Evolutionary conservation across 805 yeast species (phyloP).

Genomic region (Scheffersomyces coipomensis): DNA sequence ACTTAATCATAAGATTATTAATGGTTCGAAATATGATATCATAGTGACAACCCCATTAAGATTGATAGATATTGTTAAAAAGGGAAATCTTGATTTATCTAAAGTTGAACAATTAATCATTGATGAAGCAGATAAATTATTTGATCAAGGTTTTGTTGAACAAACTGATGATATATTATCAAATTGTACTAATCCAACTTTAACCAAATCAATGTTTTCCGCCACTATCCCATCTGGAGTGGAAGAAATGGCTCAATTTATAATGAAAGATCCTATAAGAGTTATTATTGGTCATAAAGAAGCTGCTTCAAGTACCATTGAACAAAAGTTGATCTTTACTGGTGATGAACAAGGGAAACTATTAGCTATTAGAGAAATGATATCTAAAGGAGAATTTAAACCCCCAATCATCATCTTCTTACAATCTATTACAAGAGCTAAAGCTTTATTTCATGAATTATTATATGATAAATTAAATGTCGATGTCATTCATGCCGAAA

Average conservation of each 20-base stretch:
- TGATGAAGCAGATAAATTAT: slow-evolving; percentile 94
- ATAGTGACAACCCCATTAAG: slow-evolving; percentile 87
- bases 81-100: slow-evolving; percentile 57
- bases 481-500: slow-evolving; percentile 94
- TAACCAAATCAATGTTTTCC: slow-evolving; percentile 80
- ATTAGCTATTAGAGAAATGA: slow-evolving; percentile 85
- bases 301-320: slow-evolving; percentile 82
- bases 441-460: slow-evolving; percentile 90
- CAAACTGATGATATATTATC: slow-evolving; percentile 86
- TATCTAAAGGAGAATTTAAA: slow-evolving; percentile 77
- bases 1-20: slow-evolving; percentile 58
- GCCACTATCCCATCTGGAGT: slow-evolving; percentile 95
- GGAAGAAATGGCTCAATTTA: slow-evolving; percentile 80
- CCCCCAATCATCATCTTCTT: slow-evolving; percentile 93
- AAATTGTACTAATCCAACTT: slow-evolving; percentile 47
- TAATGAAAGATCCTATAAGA: slow-evolving; percentile 84
- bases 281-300: slow-evolving; percentile 91
- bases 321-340: slow-evolving; percentile 79
- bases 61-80: slow-evolving; percentile 72
- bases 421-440: slow-evolving; percentile 90
- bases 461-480: slow-evolving; percentile 89
- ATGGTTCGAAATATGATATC: slow-evolving; percentile 68
- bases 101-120: slow-evolving; percentile 74
- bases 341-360: slow-evolving; percentile 97
- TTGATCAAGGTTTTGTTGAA: slow-evolving; percentile 81